Base-by-base conservation (phyloP, 345 rosid genomes). In the Dimocarpus longan region DNA sequence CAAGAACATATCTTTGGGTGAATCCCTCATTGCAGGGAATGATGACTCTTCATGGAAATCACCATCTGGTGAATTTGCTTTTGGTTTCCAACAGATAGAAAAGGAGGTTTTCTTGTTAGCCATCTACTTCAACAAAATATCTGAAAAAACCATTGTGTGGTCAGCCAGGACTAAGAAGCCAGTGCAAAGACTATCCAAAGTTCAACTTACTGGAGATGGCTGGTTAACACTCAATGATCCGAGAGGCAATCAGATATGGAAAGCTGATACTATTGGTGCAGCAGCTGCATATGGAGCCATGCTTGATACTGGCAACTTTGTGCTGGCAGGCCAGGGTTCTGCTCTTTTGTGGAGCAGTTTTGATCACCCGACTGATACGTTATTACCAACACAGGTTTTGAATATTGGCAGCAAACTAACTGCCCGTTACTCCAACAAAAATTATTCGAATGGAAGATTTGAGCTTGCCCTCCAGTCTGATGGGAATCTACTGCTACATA, bases 281-380 rank as follows among this genome's bases (percentile, higher is more conserved):
- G 72, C 79, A 12, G 86, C 80, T 66, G 39, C 89, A 40, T 75
- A 80, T 67, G 91, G 86, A 39, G 78, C 86, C 59, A 79, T 91
- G 84, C 89, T 85, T n/a, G 89, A 91, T 68, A 75, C 72, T 0
- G 92, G 93, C 28, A 91, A 93, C 77, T 84, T 93, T 24, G 89
- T 81, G 46, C 78, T 87, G 7, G 74, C 71, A 11, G 54, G 66
- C 32, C 10, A n/a, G 39, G 80, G 70, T 4, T 75, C 76, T 15
- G 16, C 0, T 24, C n/a, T 6, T 50, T 2, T 91, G 70, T 88
- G 97, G 93, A 76, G 84, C 73, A 87, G 85, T 60, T 92, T 88
- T 74, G 77, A 32, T 44, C 3, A 82, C 11, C 93, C 95, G 11
- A 86, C 95, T 0, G 93, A 93, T 15, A 87, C 91, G 3, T 43